Evolutionary conservation across 2,329 filamentous ascomycete genomes (phyloP).

Genomic region (Aspergillus sp.): DNA sequence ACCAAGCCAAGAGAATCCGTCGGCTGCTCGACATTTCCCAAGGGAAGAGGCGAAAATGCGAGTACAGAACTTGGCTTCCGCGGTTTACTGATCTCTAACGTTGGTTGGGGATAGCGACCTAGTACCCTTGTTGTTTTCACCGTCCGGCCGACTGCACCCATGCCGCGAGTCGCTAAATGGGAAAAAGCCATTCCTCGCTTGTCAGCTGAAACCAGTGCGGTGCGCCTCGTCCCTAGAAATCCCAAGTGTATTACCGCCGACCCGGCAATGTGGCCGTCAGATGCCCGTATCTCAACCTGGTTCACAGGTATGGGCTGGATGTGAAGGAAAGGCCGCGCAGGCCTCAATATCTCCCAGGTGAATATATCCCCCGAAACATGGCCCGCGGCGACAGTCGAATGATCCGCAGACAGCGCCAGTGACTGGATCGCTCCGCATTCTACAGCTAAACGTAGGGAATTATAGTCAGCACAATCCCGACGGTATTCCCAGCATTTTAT

Average conservation of each 20-base stretch:
- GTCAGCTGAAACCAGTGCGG: conserved; percentile 91
- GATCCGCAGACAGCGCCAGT: conserved; percentile 87
- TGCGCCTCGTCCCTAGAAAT: conserved; percentile 89
- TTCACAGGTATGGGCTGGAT: conserved; percentile 73
- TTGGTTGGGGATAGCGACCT: conserved; percentile 78
- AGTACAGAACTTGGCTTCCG: conserved; percentile 93
- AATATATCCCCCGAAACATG: conserved; percentile 91
- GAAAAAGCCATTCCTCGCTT: conserved; percentile 97
- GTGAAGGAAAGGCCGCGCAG: conserved; percentile 83
- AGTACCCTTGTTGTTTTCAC: conserved; percentile 90
- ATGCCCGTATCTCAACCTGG: conserved; percentile 63
- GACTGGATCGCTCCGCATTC: conserved; percentile 87
- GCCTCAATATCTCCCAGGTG: conserved; percentile 86
- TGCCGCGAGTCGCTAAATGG: conserved; percentile 87
- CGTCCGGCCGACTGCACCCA: conserved; percentile 78
- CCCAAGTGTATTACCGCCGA: conserved; percentile 85
- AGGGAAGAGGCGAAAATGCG: conserved; percentile 82
- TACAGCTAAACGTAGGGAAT: conserved; percentile 59
- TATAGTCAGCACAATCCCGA: not conserved
- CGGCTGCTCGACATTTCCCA: conserved; percentile 89
- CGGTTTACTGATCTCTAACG: conserved; percentile 61
- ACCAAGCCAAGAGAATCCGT: conserved; percentile 88
- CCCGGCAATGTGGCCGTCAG: conserved; percentile 79
- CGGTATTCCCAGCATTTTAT: not conserved
- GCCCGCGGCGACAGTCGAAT: conserved; percentile 85